Evolutionary conservation across 306 rosid species (phyloP).

Genomic region (Pterocarpus macrocarpus): DNA sequence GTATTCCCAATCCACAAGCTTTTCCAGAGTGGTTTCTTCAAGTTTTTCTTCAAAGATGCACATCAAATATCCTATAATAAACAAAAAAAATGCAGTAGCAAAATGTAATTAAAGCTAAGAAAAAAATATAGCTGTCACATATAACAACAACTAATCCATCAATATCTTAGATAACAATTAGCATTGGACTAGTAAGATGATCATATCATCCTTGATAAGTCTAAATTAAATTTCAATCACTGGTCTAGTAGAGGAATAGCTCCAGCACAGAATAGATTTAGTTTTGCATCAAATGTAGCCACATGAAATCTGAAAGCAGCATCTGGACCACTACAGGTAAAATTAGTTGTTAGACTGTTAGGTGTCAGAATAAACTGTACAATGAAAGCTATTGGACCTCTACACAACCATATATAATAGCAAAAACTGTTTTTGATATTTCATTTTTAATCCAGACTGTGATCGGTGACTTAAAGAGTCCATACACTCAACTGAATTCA

Average conservation of each 20-base stretch:
- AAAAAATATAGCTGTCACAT: too few relatives aligned
- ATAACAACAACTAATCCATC: too few relatives aligned
- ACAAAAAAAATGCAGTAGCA: slow-evolving; percentile 32
- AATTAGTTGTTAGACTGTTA: slow-evolving; percentile 13
- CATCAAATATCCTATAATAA: slow-evolving; percentile 81
- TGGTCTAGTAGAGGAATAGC: neutral
- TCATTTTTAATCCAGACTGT: neutral
- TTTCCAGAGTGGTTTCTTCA: slow-evolving; percentile 71
- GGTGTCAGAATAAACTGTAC: neutral
- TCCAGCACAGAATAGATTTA: neutral
- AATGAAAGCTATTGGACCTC: neutral
- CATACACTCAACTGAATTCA: slow-evolving; percentile 17
- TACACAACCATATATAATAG: neutral
- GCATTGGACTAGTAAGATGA: too few relatives aligned
- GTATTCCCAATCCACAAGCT: slow-evolving; percentile 78
- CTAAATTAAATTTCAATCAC: neutral
- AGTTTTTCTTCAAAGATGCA: slow-evolving; percentile 85
- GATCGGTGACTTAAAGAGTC: slow-evolving; percentile 5
- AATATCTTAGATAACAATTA: too few relatives aligned
- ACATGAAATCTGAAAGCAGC: neutral
- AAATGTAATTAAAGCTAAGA: neutral
- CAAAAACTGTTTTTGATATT: neutral
- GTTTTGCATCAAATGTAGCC: neutral
- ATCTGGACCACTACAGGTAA: neutral
- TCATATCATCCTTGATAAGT: too few relatives aligned